Conservation (phyloP, 345 rosid species). For the Sonneratia alba region DNA sequence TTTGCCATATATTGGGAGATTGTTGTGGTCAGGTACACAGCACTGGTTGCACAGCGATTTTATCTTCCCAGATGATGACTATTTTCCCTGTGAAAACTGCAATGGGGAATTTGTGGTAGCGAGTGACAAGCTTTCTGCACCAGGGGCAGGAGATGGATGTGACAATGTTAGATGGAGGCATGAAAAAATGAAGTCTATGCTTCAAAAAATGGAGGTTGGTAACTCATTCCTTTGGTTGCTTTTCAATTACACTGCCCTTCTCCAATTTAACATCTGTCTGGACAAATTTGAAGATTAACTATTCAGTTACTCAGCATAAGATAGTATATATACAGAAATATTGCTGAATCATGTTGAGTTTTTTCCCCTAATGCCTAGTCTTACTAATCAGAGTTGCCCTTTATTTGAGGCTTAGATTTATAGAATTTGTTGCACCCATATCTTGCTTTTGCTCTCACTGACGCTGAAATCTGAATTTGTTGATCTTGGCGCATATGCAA, state of each 20-base stretch:
- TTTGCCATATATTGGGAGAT: not conserved
- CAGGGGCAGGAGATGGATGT: conserved; percentile 84
- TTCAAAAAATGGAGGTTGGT: conserved; percentile 67
- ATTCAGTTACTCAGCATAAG: not conserved
- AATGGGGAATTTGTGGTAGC: conserved; percentile 85
- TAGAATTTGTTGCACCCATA: not conserved
- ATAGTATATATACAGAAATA: not conserved
- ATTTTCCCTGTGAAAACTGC: conserved; percentile 83
- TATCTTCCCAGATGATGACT: conserved; percentile 55
- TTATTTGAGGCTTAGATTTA: not conserved
- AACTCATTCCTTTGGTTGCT: not conserved
- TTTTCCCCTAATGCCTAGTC: not conserved
- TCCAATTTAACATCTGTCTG: not conserved
- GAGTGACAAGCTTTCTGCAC: conserved; percentile 69
- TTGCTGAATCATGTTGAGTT: not conserved
- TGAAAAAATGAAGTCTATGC: conserved; percentile 67
- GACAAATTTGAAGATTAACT: not conserved
- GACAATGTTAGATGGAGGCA: conserved; percentile 76
- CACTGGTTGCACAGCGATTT: conserved; percentile 72
- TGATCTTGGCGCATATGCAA: not conserved
- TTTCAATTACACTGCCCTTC: not conserved
- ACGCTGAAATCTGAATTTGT: not conserved
- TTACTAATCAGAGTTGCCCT: not conserved
- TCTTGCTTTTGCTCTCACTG: too few species aligned
- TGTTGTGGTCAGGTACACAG: conserved; percentile 50